These are phyloP conservation scores for Sarcodon sp. DNA, from an alignment of 768 basidiomycete species.

Conservation along the genomic window DNA sequence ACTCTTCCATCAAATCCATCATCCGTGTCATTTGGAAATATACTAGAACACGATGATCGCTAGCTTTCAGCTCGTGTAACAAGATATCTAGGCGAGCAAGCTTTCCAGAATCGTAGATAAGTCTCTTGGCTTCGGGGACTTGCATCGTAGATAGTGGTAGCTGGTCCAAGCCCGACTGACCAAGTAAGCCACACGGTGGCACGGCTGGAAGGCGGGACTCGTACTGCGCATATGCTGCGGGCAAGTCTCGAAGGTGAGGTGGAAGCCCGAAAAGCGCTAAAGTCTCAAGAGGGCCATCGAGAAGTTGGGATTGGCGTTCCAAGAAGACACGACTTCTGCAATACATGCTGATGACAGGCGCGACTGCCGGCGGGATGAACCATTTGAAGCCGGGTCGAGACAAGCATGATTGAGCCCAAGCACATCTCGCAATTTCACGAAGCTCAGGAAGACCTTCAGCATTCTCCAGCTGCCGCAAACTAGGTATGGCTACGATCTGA, in stretches of 20 bases:
- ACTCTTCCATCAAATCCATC: slow-evolving; percentile 99
- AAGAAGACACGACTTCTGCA: slow-evolving; percentile 72
- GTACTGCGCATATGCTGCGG: slow-evolving; percentile 33
- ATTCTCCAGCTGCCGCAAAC: slow-evolving; percentile 11
- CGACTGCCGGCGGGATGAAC: slow-evolving; percentile 76
- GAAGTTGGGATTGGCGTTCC: slow-evolving; percentile 46
- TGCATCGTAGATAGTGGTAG: slow-evolving; percentile 76
- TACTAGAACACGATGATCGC: slow-evolving; percentile 86
- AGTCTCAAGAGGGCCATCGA: slow-evolving; percentile 63
- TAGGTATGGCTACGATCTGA: slow-evolving; percentile 18
- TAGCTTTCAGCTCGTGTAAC: slow-evolving; percentile 85
- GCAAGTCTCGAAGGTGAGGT: slow-evolving; percentile 46
- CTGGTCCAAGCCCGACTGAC: slow-evolving; percentile 54
- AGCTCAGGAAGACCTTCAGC: slow-evolving; percentile 40
- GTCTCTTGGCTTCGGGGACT: slow-evolving; percentile 87
- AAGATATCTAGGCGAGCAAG: slow-evolving; percentile 81
- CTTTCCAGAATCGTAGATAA: slow-evolving; percentile 95
- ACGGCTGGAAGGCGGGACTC: slow-evolving; percentile 42
- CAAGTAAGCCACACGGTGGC: slow-evolving; percentile 55
- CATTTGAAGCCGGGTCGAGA: slow-evolving; percentile 73
- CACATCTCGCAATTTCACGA: slow-evolving; percentile 40
- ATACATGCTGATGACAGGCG: slow-evolving; percentile 66
- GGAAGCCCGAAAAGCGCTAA: slow-evolving; percentile 80
- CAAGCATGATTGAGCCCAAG: slow-evolving; percentile 69
- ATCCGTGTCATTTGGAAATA: slow-evolving; percentile 99